Conservation (phyloP, 192 early-diverging fungal genomes). For the Endogone sp. region DNA sequence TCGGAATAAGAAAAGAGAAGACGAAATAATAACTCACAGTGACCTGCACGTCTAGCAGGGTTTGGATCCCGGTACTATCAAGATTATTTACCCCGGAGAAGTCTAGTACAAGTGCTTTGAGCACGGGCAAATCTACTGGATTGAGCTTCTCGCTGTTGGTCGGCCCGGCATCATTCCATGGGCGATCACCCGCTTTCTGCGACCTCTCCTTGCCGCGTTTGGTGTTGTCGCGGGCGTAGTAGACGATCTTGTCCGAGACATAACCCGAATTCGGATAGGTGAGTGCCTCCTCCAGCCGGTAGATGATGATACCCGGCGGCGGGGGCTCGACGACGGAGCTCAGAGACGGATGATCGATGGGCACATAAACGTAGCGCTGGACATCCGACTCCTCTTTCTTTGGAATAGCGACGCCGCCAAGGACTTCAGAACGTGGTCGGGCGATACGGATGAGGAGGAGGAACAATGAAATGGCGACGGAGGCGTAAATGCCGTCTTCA, state of each 20-base stretch:
- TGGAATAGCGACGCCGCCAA: slow-evolving; percentile 35
- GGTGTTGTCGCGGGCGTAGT: slow-evolving; percentile 15
- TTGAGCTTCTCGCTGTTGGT: not conserved
- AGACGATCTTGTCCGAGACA: slow-evolving; percentile 22
- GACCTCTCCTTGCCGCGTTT: slow-evolving; percentile 9
- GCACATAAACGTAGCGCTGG: slow-evolving; percentile 20
- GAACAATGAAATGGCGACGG: slow-evolving; percentile 65
- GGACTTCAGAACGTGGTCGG: slow-evolving; percentile 52
- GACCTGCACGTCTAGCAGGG: slow-evolving; percentile 22
- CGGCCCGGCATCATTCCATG: slow-evolving; percentile 20
- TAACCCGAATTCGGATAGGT: slow-evolving; percentile 25
- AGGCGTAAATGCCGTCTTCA: slow-evolving; percentile 74
- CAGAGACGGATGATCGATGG: slow-evolving; percentile 12
- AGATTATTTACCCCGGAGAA: slow-evolving; percentile 31
- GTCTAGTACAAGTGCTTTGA: slow-evolving; percentile 21
- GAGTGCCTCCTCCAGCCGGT: slow-evolving; percentile 22
- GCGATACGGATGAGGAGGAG: slow-evolving; percentile 81
- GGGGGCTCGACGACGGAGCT: slow-evolving; percentile 11
- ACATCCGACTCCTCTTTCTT: slow-evolving; percentile 1
- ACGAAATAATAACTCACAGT: slow-evolving; percentile 17
- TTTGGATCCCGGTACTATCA: slow-evolving; percentile 34
- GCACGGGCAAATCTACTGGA: slow-evolving; percentile 14
- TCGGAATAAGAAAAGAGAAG: too few relatives aligned
- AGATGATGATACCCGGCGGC: slow-evolving; percentile 22
- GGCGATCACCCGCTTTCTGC: slow-evolving; percentile 9